Percentiles rank a stretch among this genome's conserved stretches.
Evolutionary conservation across 768 basidiomycete genomes (phyloP).

Genomic region (Lactarius indigo): DNA sequence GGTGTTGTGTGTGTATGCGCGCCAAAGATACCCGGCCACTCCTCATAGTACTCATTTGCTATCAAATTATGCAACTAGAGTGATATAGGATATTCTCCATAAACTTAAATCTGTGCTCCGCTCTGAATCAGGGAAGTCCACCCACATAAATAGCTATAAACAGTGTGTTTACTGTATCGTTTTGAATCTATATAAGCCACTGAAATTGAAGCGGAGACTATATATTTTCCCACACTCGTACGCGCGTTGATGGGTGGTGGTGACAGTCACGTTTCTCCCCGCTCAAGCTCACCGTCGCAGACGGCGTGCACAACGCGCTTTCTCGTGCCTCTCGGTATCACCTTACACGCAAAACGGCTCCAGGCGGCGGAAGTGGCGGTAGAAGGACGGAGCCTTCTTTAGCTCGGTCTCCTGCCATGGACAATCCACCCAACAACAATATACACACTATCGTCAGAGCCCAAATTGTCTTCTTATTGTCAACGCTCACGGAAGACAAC

Average conservation of each 20-base stretch:
- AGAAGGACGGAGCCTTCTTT: conserved; percentile 37
- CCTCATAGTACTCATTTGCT: too few species aligned
- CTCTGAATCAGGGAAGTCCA: neutral
- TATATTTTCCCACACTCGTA: conserved; percentile 7
- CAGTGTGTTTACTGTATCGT: neutral
- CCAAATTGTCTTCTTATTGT: conserved; percentile 96
- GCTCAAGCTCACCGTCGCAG: conserved; percentile 26
- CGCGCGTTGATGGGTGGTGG: conserved; percentile 8
- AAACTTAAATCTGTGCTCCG: neutral
- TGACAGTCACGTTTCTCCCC: conserved; percentile 17
- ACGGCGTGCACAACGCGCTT: conserved; percentile 26
- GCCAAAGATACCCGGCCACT: too few species aligned
- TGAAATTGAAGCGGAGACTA: conserved; percentile 18
- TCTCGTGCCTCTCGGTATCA: conserved; percentile 17
- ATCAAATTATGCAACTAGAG: too few species aligned
- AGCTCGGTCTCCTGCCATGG: conserved; percentile 72
- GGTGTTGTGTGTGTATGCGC: neutral
- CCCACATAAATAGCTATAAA: neutral
- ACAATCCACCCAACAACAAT: conserved; percentile 78
- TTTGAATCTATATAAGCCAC: neutral
- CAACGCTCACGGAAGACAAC: conserved; percentile 94
- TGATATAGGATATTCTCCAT: too few species aligned
- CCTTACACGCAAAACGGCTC: conserved; percentile 35
- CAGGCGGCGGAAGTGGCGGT: conserved; percentile 35
- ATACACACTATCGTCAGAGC: conserved; percentile 93